Percentiles rank a stretch among this genome's conserved stretches.
Conservation (phyloP, 805 yeast genomes). For the Candida awuae region DNA sequence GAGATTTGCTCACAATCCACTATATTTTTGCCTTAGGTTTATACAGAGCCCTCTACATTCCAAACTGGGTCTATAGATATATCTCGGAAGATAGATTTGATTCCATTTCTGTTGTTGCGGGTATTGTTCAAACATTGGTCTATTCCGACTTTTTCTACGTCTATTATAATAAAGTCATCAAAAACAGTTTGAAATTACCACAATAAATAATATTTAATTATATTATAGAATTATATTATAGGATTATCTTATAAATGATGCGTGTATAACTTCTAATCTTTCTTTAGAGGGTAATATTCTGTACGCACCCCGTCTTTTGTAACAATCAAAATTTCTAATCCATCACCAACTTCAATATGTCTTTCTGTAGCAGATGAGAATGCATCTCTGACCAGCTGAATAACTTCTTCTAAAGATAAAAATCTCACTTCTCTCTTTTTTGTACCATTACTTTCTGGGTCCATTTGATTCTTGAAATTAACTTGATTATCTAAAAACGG, state of each 20-base stretch:
- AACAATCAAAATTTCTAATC: constrained; percentile 80
- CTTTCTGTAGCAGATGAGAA: constrained; percentile 96
- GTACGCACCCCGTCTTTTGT: constrained; percentile 88
- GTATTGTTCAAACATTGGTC: constrained; percentile 74
- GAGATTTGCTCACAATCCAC: constrained; percentile 80
- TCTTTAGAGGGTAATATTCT: constrained; percentile 79
- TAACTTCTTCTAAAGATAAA: constrained; percentile 74
- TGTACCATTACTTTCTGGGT: constrained; percentile 66
- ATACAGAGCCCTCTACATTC: constrained; percentile 83
- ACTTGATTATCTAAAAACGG: constrained; percentile 98
- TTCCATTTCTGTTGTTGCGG: constrained; percentile 65
- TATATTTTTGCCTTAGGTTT: constrained; percentile 90
- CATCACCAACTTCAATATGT: constrained; percentile 98
- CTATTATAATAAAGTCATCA: constrained; percentile 74
- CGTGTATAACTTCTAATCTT: no score
- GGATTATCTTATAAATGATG: no score
- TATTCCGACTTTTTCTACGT: constrained; percentile 95
- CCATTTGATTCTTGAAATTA: constrained; percentile 86
- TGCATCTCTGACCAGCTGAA: constrained; percentile 85
- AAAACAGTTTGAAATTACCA: constrained; percentile 64
- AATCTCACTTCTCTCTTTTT: constrained; percentile 54
- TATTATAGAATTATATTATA: no score
- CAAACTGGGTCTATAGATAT: constrained; percentile 92
- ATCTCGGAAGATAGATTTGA: constrained; percentile 56
- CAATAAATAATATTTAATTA: constrained; percentile 16